Conservation (phyloP, 331 rosid species). For the Malus hybrid region DNA sequence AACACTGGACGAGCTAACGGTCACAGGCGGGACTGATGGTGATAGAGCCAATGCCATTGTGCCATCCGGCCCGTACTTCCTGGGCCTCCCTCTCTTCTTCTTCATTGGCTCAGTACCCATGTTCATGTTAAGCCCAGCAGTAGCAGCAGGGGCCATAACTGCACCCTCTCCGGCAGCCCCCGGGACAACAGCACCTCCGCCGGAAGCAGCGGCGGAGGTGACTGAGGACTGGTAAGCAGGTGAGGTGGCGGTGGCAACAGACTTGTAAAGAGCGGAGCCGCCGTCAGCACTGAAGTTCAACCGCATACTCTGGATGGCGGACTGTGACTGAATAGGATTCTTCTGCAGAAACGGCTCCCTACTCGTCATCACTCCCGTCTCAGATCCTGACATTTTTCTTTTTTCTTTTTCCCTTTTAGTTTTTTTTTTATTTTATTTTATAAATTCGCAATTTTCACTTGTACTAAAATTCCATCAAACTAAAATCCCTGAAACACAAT, state of each 20-base stretch:
- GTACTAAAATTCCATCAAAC: neutral
- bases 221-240: conserved; percentile 28
- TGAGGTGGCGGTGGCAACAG: conserved; percentile 23
- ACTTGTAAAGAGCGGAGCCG: conserved; percentile 27
- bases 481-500: neutral
- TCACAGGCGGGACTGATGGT: conserved; percentile 10
- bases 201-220: neutral
- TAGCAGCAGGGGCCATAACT: conserved; percentile 7
- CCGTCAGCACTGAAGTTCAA: conserved; percentile 34
- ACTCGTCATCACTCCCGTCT: conserved; percentile 43
- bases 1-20: conserved; percentile 22
- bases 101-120: conserved; percentile 34
- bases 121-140: conserved; percentile 22
- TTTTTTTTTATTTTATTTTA: neutral
- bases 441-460: neutral
- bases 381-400: conserved; percentile 59
- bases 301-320: conserved; percentile 30
- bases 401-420: neutral
- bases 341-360: conserved; percentile 42
- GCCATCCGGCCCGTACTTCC: conserved; percentile 67
- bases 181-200: neutral
- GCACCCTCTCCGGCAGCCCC: neutral
- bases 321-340: conserved; percentile 16
- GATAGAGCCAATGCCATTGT: conserved; percentile 32
- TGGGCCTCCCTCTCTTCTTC: conserved; percentile 76